A percentile compares a stretch with the other conserved stretches of the same genome.
Evolutionary conservation across 345 rosid genomes (phyloP).

Genomic region (Zanthoxylum bungeanum): DNA sequence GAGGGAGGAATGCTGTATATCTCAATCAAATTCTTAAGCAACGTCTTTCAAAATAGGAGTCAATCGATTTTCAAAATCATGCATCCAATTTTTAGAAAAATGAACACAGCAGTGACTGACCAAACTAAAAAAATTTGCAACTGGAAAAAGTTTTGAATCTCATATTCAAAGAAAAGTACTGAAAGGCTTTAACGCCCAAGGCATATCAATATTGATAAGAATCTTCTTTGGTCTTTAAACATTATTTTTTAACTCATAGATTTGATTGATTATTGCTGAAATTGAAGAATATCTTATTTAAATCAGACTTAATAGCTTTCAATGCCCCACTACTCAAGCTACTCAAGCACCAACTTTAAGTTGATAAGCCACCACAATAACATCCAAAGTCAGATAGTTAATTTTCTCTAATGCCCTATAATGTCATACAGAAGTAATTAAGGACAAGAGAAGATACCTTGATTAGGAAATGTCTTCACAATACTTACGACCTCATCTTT

Average conservation of each 20-base stretch:
- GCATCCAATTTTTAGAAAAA: neutral
- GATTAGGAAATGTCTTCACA: constrained; percentile 82
- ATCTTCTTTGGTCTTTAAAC: neutral
- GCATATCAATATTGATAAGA: neutral
- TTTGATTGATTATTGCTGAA: neutral
- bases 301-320: neutral
- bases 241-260: neutral
- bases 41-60: neutral
- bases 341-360: neutral
- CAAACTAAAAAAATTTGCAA: neutral
- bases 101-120: neutral
- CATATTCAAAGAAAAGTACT: neutral
- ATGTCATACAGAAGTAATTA: neutral
- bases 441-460: constrained; percentile 42
- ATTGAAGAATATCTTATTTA: neutral
- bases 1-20: neutral
- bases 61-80: neutral
- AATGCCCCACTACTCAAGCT: too few species aligned
- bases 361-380: neutral
- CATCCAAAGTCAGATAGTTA: neutral
- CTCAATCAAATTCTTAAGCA: neutral
- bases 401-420: neutral
- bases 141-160: neutral
- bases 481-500: constrained; percentile 57
- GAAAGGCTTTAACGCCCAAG: neutral